Conservation (phyloP, 257 asterid genomes). For the Solanum corneliomulleri region DNA sequence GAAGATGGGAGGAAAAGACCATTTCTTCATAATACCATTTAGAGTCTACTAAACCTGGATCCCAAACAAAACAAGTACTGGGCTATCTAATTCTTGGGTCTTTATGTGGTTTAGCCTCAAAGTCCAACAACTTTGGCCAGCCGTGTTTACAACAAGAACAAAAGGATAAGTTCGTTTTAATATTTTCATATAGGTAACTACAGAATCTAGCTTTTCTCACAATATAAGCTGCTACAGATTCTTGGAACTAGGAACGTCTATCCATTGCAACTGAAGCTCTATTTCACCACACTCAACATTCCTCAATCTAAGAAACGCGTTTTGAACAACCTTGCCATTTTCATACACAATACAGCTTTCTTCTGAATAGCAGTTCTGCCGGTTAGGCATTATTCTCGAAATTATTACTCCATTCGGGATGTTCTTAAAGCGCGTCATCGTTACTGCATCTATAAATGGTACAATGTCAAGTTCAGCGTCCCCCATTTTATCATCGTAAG, state of each 20-base stretch:
- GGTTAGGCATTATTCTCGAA: constrained; percentile 27
- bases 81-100: no score
- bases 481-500: constrained; percentile 68
- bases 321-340: constrained; percentile 34
- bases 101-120: no score
- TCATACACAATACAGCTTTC: constrained; percentile 41
- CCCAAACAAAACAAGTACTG: no score
- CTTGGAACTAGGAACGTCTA: not conserved
- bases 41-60: no score
- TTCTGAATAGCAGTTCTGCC: constrained; percentile 48
- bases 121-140: no score
- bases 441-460: constrained; percentile 25
- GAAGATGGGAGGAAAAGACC: no score
- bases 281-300: constrained; percentile 74
- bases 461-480: constrained; percentile 54
- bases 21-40: no score
- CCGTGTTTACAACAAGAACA: not conserved
- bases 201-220: not conserved
- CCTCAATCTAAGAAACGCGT: constrained; percentile 38
- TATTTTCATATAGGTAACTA: not conserved
- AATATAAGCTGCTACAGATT: not conserved
- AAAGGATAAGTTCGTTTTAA: not conserved
- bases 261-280: constrained; percentile 44
- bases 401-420: constrained; percentile 38
- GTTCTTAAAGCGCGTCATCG: constrained; percentile 14